Evolutionary conservation across 2,329 filamentous ascomycete genomes (phyloP).

Genomic region (Claviceps lovelessii): DNA sequence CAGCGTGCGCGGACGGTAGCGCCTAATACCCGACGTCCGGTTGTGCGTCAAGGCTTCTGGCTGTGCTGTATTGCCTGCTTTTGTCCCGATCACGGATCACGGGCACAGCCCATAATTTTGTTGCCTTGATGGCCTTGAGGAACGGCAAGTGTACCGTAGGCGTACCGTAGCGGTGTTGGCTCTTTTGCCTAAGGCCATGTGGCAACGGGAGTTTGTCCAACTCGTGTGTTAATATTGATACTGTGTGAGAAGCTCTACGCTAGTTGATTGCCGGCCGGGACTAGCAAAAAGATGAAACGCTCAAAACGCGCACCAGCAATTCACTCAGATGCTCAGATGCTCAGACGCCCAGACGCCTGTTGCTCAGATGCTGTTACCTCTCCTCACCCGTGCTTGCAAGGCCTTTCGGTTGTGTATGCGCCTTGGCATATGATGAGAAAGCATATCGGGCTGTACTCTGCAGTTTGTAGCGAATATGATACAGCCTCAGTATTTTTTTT

Average conservation of each 20-base stretch:
- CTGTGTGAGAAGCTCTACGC: neutral
- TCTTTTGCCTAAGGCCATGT: neutral
- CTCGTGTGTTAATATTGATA: neutral
- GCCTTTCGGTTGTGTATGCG: neutral
- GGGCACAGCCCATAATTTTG: neutral
- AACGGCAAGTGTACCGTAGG: neutral
- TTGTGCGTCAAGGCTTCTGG: neutral
- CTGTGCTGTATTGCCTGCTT: neutral
- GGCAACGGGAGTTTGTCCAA: neutral
- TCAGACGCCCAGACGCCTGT: too few relatives aligned
- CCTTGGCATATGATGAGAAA: neutral
- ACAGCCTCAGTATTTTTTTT: neutral
- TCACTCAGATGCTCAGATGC: neutral
- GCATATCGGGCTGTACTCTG: neutral
- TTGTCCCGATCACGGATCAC: neutral
- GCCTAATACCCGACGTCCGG: neutral
- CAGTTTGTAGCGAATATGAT: neutral
- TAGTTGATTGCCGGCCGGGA: neutral
- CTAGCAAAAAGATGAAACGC: neutral
- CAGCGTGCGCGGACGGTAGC: neutral
- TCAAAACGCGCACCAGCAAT: neutral
- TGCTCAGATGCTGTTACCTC: neutral
- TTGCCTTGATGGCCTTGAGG: neutral
- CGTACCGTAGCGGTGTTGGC: neutral
- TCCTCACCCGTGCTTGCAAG: neutral